phyloP scores from a whole-genome alignment of 225 moss, liverwort and hornwort species.

The Physcomitrellopsis africana region DNA sequence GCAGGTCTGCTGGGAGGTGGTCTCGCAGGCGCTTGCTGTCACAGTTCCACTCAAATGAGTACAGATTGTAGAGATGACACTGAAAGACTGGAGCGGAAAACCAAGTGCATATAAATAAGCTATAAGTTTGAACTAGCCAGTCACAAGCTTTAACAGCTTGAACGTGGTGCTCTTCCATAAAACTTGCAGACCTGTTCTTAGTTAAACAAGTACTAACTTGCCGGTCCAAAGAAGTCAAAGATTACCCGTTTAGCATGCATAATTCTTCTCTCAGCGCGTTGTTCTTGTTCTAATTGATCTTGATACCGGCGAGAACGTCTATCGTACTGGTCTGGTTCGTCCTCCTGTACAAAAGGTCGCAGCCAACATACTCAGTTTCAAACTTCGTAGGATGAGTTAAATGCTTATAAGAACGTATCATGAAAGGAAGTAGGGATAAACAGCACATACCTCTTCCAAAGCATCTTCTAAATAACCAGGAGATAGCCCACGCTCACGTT shows the following conservation, averaged over 20 bases:
- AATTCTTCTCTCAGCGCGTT: constrained; percentile 83
- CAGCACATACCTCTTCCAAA: constrained; percentile 79
- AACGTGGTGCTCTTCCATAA: neutral
- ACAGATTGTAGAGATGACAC: constrained; percentile 22
- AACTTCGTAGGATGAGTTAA: constrained; percentile 13
- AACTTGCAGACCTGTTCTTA: constrained; percentile 4
- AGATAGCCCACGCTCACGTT: constrained; percentile 85
- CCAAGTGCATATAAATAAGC: constrained; percentile 14
- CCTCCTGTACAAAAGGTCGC: constrained; percentile 64
- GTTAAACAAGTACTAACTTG: neutral
- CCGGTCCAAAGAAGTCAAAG: constrained; percentile 6
- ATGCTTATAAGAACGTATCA: constrained; percentile 6
- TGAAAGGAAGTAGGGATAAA: constrained; percentile 12
- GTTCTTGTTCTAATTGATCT: constrained; percentile 87
- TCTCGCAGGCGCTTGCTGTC: constrained; percentile 72
- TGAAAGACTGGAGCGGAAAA: constrained; percentile 11
- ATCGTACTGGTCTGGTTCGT: constrained; percentile 72
- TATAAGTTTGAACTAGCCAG: neutral
- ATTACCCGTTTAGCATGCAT: constrained; percentile 82
- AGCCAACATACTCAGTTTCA: constrained; percentile 26
- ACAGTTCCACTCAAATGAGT: constrained; percentile 22
- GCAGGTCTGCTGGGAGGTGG: constrained; percentile 42
- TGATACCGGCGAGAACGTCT: constrained; percentile 77
- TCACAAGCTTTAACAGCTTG: neutral
- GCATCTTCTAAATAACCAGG: constrained; percentile 94